Evolutionary conservation across 352 stramenopile genomes (phyloP).

Genomic region (Elongisporangium prolatum): DNA sequence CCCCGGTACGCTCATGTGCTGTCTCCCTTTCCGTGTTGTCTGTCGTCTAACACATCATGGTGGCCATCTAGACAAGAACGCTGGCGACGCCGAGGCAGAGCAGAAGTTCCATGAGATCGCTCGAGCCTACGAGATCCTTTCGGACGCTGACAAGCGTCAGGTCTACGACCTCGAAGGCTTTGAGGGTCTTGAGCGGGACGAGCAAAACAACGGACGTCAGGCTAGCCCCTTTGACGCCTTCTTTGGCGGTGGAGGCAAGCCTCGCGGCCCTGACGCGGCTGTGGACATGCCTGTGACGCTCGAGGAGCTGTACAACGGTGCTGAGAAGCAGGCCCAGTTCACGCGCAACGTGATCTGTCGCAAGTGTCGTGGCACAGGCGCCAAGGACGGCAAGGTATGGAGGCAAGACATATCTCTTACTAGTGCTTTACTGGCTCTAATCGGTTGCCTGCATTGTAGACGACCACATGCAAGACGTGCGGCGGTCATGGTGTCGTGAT

Average conservation of each 20-base stretch:
- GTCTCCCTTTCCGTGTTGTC: background rate
- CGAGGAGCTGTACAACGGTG: conserved; percentile 85
- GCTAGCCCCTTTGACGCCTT: conserved; percentile 76
- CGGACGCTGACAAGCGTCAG: conserved; percentile 85
- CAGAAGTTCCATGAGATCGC: conserved; percentile 89
- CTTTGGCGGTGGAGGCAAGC: conserved; percentile 66
- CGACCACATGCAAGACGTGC: conserved; percentile 67
- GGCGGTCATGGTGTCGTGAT: conserved; percentile 67
- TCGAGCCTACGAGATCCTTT: conserved; percentile 89
- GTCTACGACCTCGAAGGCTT: conserved; percentile 92
- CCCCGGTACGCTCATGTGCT: conserved; percentile 67
- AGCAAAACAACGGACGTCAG: conserved; percentile 41
- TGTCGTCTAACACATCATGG: too few relatives aligned
- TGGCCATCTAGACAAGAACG: conserved; percentile 68
- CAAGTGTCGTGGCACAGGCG: conserved; percentile 77
- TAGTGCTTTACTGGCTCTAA: background rate
- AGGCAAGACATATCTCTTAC: background rate
- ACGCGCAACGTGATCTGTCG: conserved; percentile 76
- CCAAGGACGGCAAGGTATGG: conserved; percentile 73
- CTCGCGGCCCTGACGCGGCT: conserved; percentile 63
- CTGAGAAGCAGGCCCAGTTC: conserved; percentile 67
- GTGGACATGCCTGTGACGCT: conserved; percentile 78
- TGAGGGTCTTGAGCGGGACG: conserved; percentile 76
- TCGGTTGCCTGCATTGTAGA: conserved; percentile 17
- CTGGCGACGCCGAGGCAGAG: conserved; percentile 71